Base-by-base conservation (phyloP, 371 early-diverging fungal genomes). In the Mortierella sp. region DNA sequence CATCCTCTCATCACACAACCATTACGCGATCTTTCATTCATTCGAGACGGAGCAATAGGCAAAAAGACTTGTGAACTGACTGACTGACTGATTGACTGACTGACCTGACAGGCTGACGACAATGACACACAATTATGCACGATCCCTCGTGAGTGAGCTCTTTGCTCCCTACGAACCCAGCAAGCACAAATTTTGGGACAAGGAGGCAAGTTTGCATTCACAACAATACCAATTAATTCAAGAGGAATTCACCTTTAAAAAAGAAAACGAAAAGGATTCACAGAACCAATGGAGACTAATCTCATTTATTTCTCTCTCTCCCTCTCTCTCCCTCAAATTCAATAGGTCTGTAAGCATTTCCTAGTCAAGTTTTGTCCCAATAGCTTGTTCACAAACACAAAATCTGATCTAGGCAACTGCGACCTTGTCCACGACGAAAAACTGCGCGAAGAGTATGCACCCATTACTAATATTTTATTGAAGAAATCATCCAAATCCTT, bases 351-450 rank as follows among this genome's bases (percentile, higher is more conserved):
- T 84, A 97, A 96, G 74, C 88, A 96, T 84, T 93, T 89, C 70
- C 85, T 97, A 57, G 95, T 94, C 47, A 92, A 88, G 45, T 97
- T 96, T 68, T 97, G 97, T 76, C 96, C 97, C 28, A 88, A 94
- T 70, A 91, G 92, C 67, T 85, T 94, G 36, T 97, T 97, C 83
- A 90, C 91, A 50, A 96, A 96, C 84, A 97, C 97, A 2, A 97
- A 96, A 78, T 92, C 93, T 33, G 95, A 94, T 74, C 85, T 95
- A 63, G 95, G 93, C 87, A 87, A 76, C 69, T 73, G 72, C 70
- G 65, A 65, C 53, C 38, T 79, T 65, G 84, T 94, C 28, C 97
- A 96, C 84, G 95, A 96, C 74, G 96, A 96, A 65, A 88, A 89
- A 66, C 85, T 96, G 65, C 89, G 91, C 57, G 88, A 90, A 38